Evolutionary conservation across 1,284 basidiomycete genomes (phyloP), one percentile per base, ranked within the genome.

Genomic region (Ustilago shanxiensis): DNA sequence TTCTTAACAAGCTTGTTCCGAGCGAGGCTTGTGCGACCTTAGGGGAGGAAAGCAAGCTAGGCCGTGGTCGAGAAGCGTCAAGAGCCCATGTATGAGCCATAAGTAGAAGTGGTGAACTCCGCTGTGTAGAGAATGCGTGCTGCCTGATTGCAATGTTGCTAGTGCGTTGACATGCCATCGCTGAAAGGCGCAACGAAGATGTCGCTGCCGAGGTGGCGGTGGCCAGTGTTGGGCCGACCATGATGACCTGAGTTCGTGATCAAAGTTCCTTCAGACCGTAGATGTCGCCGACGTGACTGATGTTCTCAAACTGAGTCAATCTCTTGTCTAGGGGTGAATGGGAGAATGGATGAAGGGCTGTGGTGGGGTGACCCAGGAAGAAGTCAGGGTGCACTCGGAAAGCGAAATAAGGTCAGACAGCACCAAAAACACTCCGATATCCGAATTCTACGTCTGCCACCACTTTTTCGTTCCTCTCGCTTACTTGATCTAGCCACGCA

Each of bases 21-120:
- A 28, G 16, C 1, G 59, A n/a, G 1, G 22, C 2, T 14, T 39
- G 24, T n/a, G 47, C 51, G n/a, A 58, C 44, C 51, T 14, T 26
- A 24, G 47, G 18, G 14, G 47, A 24, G 2, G 55, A 51, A 2
- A 29, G 2, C 3, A 50, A 28, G 11, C 24, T 45, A 8, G 56
- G 2, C 7, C 14, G 1, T 13, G 60, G 47, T 37, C 60, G 41
- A n/a, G 33, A 44, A 1, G 63, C 60, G 49, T 75, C 72, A 9
- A 63, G 51, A 28, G 72, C 70, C 74, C 74, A 77, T 35, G 62
- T 60, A 41, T 77, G 74, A 26, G 74, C 74, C 49, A 72, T 68
- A 37, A 62, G 58, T n/a, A 61, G 44, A 16, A 77, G 51, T 41
- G 66, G 65, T 31, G 74, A 72, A 20, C 52, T 26, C n/a, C 51